These are phyloP conservation scores for Conticribra weissflogii DNA, from an alignment of 108 stramenopile species.

Conservation along the genomic window DNA sequence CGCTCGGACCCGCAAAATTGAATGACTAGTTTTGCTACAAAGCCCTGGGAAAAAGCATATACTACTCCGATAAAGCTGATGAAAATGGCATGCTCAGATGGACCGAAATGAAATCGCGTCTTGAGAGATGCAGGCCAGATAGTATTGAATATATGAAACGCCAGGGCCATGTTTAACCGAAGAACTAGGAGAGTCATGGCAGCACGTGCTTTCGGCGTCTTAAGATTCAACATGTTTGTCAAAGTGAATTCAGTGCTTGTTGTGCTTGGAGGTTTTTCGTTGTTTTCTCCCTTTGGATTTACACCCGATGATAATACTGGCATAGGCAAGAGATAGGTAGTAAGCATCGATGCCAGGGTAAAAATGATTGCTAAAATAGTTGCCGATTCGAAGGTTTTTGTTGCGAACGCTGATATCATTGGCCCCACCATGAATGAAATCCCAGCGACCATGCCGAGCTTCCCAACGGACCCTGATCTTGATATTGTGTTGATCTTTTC, in stretches of 20 bases:
- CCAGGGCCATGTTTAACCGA: conserved; percentile 71
- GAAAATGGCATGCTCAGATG: conserved; percentile 74
- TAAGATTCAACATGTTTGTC: conserved; percentile 19
- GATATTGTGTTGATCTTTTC: neutral
- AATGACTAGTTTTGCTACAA: conserved; percentile 68
- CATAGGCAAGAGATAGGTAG: conserved; percentile 43
- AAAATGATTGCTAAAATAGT: conserved; percentile 49
- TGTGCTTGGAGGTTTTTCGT: conserved; percentile 1
- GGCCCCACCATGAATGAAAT: conserved; percentile 86
- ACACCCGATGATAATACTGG: conserved; percentile 27
- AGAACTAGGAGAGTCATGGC: conserved; percentile 63
- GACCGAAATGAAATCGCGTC: conserved; percentile 78
- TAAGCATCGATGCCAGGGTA: conserved; percentile 45
- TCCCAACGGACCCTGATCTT: conserved; percentile 69
- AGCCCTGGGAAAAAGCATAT: conserved; percentile 85
- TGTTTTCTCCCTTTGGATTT: conserved; percentile 12
- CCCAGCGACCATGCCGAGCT: conserved; percentile 84
- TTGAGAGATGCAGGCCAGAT: conserved; percentile 81
- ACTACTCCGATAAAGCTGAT: conserved; percentile 81
- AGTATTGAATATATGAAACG: conserved; percentile 86
- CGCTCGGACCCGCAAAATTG: conserved; percentile 45
- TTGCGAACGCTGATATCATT: conserved; percentile 44
- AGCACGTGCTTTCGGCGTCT: conserved; percentile 62
- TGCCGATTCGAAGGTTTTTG: conserved; percentile 59
- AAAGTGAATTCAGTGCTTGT: conserved; percentile 25